Evolutionary conservation across 1,139 yeast species (phyloP), one percentile per base, ranked within the genome.

Genomic region (Zygoascus hellenicus): DNA sequence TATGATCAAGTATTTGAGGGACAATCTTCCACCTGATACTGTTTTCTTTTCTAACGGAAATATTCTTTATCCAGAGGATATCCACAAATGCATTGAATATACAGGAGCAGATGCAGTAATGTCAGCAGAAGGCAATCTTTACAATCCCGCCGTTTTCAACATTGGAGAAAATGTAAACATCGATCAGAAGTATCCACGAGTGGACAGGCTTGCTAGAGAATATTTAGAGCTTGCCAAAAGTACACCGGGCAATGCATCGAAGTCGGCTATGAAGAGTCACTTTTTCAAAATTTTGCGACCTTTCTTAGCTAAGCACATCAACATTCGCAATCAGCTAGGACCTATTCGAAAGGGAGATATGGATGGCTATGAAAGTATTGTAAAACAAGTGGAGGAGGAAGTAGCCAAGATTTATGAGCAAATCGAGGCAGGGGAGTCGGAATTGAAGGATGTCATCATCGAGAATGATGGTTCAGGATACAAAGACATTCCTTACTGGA

Each of bases 121-220:
- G 98, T 83, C 95, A 39, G 98, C 98, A 0, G 99, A 94, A 64
- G 96, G 96, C 0, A 89, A 89, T 60, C 70, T 94, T 39, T 86
- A 83, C 66, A 94, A 94, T 58, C 98, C 99, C 0, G 97, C 96
- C 2, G 80, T 90, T 0, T 92, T 94, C 62, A 64, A 67, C 45
- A 37, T 56, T 43, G 40, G 45, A 40, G 46, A 52, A 32, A 50
- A 48, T 11, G 57, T 51, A 9, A 78, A 81, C 52, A 71, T 70
- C 16, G 89, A 86, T 32, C 80, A 70, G 55, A 83, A 79, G 51
- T 89, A 80, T 60, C 96, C 97, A 3, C 74, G 97, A 49, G 94
- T 90, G 3, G 98, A 92, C 65, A 72, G 72, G 52, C 72, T 92
- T 52, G 72, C 86, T 46, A 72, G 97, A 53, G 97, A 92, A 62